These are phyloP conservation scores for Paraglomus occultum DNA, from an alignment of 192 early-diverging fungal species.

Conservation along the genomic window DNA sequence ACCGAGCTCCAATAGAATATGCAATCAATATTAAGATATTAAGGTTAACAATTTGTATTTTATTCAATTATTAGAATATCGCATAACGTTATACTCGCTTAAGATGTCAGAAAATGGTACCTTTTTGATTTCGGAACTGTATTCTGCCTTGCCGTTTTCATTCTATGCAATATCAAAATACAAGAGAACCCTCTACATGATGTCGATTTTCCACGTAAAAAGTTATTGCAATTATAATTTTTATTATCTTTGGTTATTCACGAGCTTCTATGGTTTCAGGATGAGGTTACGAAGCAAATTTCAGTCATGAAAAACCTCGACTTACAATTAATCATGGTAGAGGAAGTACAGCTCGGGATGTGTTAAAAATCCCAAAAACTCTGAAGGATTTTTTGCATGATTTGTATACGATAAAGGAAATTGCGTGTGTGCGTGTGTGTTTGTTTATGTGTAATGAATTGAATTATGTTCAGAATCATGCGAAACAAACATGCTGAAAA, in stretches of 20 bases:
- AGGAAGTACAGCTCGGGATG: slow-evolving; percentile 10
- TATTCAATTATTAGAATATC: neutral
- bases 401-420: too few species aligned
- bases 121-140: too few species aligned
- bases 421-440: too few species aligned
- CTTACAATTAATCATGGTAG: neutral
- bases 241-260: neutral
- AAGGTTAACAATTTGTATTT: too few species aligned
- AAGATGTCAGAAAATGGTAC: slow-evolving; percentile 8
- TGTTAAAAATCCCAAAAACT: slow-evolving; percentile 7
- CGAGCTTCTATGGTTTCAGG: neutral
- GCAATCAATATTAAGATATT: slow-evolving; percentile 18
- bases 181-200: slow-evolving; percentile 15
- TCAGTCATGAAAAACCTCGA: slow-evolving; percentile 8
- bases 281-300: slow-evolving; percentile 12
- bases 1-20: neutral
- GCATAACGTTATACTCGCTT: slow-evolving; percentile 19
- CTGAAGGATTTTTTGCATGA: neutral
- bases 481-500: too few species aligned
- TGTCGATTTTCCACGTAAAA: slow-evolving; percentile 22
- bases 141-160: neutral
- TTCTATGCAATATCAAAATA: slow-evolving; percentile 11
- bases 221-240: neutral
- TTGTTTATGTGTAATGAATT: too few species aligned
- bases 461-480: too few species aligned